phyloP scores from a whole-genome alignment of 768 basidiomycete species.

The Leccinum sublutescens region DNA sequence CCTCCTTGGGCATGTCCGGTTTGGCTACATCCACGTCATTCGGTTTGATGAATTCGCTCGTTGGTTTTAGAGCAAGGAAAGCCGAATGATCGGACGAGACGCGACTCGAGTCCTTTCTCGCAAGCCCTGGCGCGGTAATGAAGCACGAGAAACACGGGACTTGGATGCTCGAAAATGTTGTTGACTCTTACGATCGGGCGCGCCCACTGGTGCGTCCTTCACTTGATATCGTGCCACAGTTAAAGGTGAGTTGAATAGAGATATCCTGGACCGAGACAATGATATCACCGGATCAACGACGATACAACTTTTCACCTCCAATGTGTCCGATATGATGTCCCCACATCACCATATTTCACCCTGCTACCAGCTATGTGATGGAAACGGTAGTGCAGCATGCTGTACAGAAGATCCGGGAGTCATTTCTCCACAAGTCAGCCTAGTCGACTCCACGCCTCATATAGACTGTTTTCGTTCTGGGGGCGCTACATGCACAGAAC shows the following conservation, averaged over 20 bases:
- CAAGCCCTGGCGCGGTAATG: not conserved
- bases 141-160: not conserved
- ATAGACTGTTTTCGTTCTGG: conserved; percentile 8
- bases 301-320: conserved; percentile 36
- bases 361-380: conserved; percentile 50
- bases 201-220: not conserved
- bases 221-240: conserved; percentile 29
- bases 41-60: no score
- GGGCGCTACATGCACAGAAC: conserved; percentile 23
- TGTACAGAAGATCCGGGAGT: conserved; percentile 44
- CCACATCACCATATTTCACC: no score
- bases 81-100: no score
- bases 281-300: conserved; percentile 29
- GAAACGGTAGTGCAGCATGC: conserved; percentile 45
- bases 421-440: conserved; percentile 42
- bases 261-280: conserved; percentile 28
- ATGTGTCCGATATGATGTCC: conserved; percentile 37
- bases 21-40: no score
- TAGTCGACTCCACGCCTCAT: conserved; percentile 9
- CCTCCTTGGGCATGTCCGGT: no score
- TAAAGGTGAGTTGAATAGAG: conserved; percentile 43
- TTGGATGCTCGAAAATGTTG: not conserved
- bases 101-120: not conserved
- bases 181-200: no score
- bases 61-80: no score